Evolutionary conservation across 169 alveolate species (phyloP), one percentile per base, ranked within the genome.

Genomic region (Plasmodium chabaudi): DNA sequence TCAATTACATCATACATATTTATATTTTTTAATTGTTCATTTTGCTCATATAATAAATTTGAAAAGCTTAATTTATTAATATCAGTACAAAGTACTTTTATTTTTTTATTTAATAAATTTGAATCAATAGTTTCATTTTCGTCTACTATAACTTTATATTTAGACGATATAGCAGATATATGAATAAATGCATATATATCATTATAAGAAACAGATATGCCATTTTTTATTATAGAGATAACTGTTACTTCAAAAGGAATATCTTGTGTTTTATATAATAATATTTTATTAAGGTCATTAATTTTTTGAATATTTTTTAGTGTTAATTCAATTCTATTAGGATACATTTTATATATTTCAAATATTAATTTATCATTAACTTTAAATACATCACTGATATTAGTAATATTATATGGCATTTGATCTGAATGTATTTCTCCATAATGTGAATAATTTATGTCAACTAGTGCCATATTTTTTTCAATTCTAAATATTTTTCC

Each of bases 261-360:
- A 9, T 71, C 87, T 49, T 86, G 67, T 19, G 75, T 86, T 53
- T 86, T 68, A 65, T 53, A 70, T 23, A 59, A 65, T 56, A 86
- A 59, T 46, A 86, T 86, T 17, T 56, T 86, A 70, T 86, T 86
- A 25, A 86, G 69, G 56, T 86, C 91, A 70, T 86, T 86, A 59
- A 86, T 73, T 72, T 86, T 86, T 59, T 86, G 91, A 13, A 86
- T 86, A 86, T 86, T 86, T 86, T 86, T 86, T 63, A 86, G 23
- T 23, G 91, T 86, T 72, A 86, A 70, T 44, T 57, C 55, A 21
- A 86, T 86, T 70, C 27, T 68, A 34, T 71, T 61, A n/a, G 86
- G 72, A 72, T 86, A 86, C 70, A 86, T 70, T 86, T 86, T 86
- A 70, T 70, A 86, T 27, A 86, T 86, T 71, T 86, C 91, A 60